phyloP scores from a whole-genome alignment of 805 yeast genomes.

The Naumovozyma baii region DNA sequence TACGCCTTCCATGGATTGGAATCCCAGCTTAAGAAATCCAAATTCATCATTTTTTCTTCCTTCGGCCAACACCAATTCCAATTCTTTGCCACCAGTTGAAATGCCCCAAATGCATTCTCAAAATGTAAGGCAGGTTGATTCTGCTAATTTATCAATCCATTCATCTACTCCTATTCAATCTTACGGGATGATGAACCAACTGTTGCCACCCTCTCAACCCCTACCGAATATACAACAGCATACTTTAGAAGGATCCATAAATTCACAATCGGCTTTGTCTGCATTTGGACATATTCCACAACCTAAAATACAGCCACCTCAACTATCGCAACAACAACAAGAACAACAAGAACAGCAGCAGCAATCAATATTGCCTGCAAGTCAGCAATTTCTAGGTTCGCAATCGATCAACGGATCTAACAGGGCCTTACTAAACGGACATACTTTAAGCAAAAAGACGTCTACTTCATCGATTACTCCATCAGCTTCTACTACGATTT shows the following conservation, averaged over 20 bases:
- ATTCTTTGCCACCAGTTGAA: conserved; percentile 2
- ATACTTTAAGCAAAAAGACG: background rate
- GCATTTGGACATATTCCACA: background rate
- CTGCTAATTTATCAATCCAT: conserved; percentile 4
- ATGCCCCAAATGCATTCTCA: background rate
- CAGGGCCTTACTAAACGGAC: background rate
- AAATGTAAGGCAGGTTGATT: background rate
- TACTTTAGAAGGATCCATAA: background rate
- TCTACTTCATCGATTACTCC: conserved; percentile 13
- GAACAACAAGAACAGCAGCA: background rate
- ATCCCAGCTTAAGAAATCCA: conserved; percentile 4
- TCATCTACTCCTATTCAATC: conserved; percentile 12
- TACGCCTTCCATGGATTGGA: conserved; percentile 27
- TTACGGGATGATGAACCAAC: conserved; percentile 9
- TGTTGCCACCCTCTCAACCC: conserved; percentile 1
- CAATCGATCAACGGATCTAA: background rate
- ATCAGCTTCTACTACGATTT: conserved; percentile 9
- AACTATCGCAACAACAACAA: background rate
- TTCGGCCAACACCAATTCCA: conserved; percentile 13
- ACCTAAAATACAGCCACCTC: background rate
- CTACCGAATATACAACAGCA: background rate
- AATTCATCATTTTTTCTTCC: conserved; percentile 1
- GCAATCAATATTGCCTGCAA: background rate
- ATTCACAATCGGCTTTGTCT: background rate
- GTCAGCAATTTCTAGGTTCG: background rate